Percentiles rank a stretch among this genome's conserved stretches.
phyloP scores from a whole-genome alignment of 495 filamentous ascomycete species.

The Podospora australis region DNA sequence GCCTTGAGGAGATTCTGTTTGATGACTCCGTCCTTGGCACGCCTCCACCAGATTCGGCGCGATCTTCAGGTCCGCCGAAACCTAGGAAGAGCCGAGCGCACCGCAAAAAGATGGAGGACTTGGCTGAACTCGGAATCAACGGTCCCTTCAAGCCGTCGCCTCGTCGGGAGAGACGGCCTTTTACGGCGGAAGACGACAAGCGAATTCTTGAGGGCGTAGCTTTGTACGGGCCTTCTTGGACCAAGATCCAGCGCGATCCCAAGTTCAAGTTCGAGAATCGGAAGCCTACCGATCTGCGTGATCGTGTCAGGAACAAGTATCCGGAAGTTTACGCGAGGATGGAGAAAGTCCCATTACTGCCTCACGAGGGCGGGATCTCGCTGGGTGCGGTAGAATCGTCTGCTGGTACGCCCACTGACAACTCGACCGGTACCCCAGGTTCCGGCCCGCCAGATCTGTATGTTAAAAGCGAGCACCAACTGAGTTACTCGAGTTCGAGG shows the following conservation, averaged over 20 bases:
- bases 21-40: slow-evolving; percentile 22
- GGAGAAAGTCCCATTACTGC: slow-evolving; percentile 60
- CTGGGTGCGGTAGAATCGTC: too few relatives aligned
- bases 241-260: slow-evolving; percentile 66
- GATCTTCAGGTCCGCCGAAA: slow-evolving; percentile 20
- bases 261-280: slow-evolving; percentile 59
- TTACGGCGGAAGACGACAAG: slow-evolving; percentile 69
- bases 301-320: slow-evolving; percentile 74
- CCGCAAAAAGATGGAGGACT: slow-evolving; percentile 48
- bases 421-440: too few relatives aligned
- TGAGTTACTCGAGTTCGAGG: slow-evolving; percentile 33
- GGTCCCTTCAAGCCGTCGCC: slow-evolving; percentile 48
- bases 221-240: slow-evolving; percentile 73
- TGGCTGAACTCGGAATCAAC: slow-evolving; percentile 50
- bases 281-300: slow-evolving; percentile 71
- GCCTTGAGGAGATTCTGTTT: slow-evolving; percentile 43
- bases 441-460: too few relatives aligned
- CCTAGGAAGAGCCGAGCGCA: slow-evolving; percentile 45
- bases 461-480: slow-evolving; percentile 34
- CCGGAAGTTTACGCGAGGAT: slow-evolving; percentile 51
- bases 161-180: slow-evolving; percentile 53
- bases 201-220: slow-evolving; percentile 70
- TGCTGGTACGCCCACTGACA: slow-evolving; percentile 39
- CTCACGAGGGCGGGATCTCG: too few relatives aligned
- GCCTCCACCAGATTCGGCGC: slow-evolving; percentile 13